phyloP scores from a whole-genome alignment of 768 basidiomycete species.

The Coprinopsis strossmayeri region DNA sequence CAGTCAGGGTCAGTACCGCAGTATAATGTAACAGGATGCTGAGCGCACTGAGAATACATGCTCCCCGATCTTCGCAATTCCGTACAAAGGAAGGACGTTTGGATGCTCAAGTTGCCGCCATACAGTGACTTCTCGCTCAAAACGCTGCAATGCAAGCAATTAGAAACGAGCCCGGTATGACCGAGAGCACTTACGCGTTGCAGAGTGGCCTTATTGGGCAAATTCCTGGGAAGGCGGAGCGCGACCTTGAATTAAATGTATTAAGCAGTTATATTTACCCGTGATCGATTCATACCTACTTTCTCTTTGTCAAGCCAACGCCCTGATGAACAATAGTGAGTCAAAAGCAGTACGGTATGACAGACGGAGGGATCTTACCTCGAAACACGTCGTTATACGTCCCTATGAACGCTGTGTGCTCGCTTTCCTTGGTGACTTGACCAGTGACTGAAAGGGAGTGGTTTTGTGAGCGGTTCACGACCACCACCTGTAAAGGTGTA shows the following conservation, averaged over 20 bases:
- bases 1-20: conserved; percentile 1
- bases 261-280: too few species aligned
- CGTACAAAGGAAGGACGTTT: conserved; percentile 33
- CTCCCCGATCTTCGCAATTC: conserved; percentile 27
- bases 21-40: background rate
- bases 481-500: background rate
- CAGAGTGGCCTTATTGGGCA: conserved; percentile 26
- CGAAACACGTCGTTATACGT: conserved; percentile 32
- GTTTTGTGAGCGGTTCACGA: background rate
- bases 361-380: conserved; percentile 19
- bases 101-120: conserved; percentile 36
- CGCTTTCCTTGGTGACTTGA: conserved; percentile 27
- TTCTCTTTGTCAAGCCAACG: conserved; percentile 35
- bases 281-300: conserved; percentile 14
- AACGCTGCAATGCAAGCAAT: conserved; percentile 24
- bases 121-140: conserved; percentile 34
- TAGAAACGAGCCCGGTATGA: background rate
- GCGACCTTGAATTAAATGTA: conserved; percentile 27
- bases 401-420: conserved; percentile 26
- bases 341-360: background rate
- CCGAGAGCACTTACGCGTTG: conserved; percentile 22
- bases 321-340: conserved; percentile 19
- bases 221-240: conserved; percentile 28
- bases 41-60: conserved; percentile 26
- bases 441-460: conserved; percentile 28